These are phyloP conservation scores for Azolla pinnata DNA, from an alignment of 75 land plant species.

Conservation along the genomic window DNA sequence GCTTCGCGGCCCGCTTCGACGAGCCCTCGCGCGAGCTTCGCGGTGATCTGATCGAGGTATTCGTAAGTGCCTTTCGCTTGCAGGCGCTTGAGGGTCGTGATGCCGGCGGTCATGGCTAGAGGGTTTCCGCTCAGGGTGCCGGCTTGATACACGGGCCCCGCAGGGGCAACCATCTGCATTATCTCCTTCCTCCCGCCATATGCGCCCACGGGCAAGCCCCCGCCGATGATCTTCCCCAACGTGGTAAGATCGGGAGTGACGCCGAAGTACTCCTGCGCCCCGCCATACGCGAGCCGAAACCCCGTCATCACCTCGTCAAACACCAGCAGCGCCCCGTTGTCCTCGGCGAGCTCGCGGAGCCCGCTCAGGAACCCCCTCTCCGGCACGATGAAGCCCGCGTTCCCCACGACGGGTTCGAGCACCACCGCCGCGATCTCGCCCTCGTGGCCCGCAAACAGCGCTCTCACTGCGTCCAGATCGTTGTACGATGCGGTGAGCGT, in stretches of 20 bases:
- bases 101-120: constrained; percentile 97
- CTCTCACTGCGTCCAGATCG: constrained; percentile 55
- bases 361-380: constrained; percentile 49
- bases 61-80: constrained; percentile 65
- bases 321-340: constrained; percentile 56
- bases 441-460: constrained; percentile 47
- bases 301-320: constrained; percentile 99
- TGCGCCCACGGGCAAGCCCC: constrained; percentile 96
- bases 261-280: constrained; percentile 93
- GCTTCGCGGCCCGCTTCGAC: constrained; percentile 62
- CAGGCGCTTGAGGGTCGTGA: constrained; percentile 70
- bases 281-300: constrained; percentile 86
- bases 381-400: constrained; percentile 78
- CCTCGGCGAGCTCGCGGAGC: constrained; percentile 45
- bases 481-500: constrained; percentile 81
- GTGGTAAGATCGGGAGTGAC: constrained; percentile 90
- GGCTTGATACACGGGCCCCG: constrained; percentile 98
- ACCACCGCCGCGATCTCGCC: constrained; percentile 87
- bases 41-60: constrained; percentile 65
- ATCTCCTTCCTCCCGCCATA: constrained; percentile 90
- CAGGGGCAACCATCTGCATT: constrained; percentile 99
- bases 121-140: constrained; percentile 98
- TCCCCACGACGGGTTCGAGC: constrained; percentile 97
- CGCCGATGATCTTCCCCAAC: constrained; percentile 90
- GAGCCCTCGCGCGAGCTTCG: constrained; percentile 57